Evolutionary conservation across 768 basidiomycete species (phyloP), one percentile per base, ranked within the genome.

Genomic region (Hemileccinum impolitum): DNA sequence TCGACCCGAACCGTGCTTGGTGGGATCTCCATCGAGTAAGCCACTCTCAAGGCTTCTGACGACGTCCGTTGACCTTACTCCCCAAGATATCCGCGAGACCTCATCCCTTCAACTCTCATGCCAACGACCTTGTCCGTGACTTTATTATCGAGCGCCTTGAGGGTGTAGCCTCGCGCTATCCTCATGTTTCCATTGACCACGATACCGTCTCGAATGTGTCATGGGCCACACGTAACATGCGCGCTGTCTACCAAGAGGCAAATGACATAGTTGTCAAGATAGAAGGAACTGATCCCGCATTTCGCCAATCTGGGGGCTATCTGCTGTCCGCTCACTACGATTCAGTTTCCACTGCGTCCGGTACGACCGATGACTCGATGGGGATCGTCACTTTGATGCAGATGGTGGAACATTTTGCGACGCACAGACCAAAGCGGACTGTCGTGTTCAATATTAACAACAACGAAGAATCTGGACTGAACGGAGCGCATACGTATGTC

Each of bases 381-480:
- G 85, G 82, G 11, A 73, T 85, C 6, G 80, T 70, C 4, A 84
- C 83, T 0, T 66, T 87, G 1, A 62, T 90, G 21, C 83, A 87
- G 48, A 73, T 92, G 55, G 69, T 87, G 31, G 69, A 80, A 35
- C 77, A 80, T 53, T 71, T 82, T 45, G 71, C 74, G 0, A 65
- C 68, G 47, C 70, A 81, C 35, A 70, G 74, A 7, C 79, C 79
- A 1, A 66, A 69, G 36, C 74, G 81, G 34, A 87, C 86, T 0
- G 83, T 84, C 6, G 67, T 93, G 4, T 90, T 92, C 72, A 89
- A 91, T 58, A 77, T 90, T 63, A 93, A 93, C 64, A 91, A 92
- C 52, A 90, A 85, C 1, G 90, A 92, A 60, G 90, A 93, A 58
- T 81, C 88, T 62, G 78, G 82, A 30, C 63, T 91, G 54, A 76